Percentiles rank a stretch among this genome's conserved stretches.
Evolutionary conservation across 768 basidiomycete species (phyloP).

Genomic region (Leccinum truebloodii): DNA sequence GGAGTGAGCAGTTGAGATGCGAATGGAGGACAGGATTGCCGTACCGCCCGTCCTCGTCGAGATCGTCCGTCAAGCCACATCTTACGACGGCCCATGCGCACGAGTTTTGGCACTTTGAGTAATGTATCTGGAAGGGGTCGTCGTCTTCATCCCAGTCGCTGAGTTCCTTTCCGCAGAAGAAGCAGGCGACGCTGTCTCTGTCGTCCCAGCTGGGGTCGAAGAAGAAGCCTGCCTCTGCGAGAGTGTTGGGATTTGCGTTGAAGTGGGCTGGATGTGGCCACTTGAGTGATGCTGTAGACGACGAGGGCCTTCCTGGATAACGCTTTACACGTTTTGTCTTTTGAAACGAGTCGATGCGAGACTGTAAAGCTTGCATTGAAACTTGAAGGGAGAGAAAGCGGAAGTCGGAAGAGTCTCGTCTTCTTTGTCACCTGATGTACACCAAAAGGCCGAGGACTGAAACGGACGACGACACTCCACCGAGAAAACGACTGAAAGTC

Average conservation of each 20-base stretch:
- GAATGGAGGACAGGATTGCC: constrained; percentile 18
- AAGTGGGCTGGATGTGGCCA: constrained; percentile 78
- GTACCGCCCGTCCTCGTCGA: constrained; percentile 58
- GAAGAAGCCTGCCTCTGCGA: constrained; percentile 92
- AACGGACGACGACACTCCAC: neutral
- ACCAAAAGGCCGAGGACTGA: constrained; percentile 28
- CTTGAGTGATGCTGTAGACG: constrained; percentile 49
- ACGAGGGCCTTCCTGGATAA: constrained; percentile 45
- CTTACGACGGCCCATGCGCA: constrained; percentile 85
- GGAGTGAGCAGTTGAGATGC: neutral
- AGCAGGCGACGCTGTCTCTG: constrained; percentile 80
- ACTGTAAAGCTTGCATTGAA: constrained; percentile 54
- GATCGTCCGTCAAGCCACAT: constrained; percentile 64
- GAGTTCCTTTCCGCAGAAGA: constrained; percentile 78
- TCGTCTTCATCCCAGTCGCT: constrained; percentile 85
- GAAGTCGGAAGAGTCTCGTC: no score
- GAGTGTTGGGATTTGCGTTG: constrained; percentile 66
- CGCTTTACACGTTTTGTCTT: constrained; percentile 63
- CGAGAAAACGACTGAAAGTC: constrained; percentile 30
- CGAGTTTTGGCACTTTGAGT: constrained; percentile 57
- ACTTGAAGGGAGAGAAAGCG: no score
- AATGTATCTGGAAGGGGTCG: constrained; percentile 86
- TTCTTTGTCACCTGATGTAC: constrained; percentile 13
- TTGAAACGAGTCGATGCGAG: constrained; percentile 67
- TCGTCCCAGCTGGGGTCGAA: constrained; percentile 69